Evolutionary conservation across 768 basidiomycete species (phyloP).

Genomic region (Ramaria sp.): DNA sequence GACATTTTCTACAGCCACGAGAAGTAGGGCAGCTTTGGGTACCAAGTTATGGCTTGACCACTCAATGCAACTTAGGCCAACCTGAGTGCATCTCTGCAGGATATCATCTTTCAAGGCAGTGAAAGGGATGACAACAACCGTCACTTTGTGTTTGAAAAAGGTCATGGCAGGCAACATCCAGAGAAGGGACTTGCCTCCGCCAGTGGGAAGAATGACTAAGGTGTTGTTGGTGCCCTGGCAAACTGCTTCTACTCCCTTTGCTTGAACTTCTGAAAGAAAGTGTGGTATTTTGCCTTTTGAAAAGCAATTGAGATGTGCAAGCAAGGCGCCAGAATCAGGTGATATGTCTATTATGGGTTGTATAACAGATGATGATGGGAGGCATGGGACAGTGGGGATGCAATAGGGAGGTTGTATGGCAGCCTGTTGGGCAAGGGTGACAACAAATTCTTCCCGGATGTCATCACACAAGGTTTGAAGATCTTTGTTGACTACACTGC

Average conservation of each 20-base stretch:
- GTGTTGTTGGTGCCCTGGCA: not conserved
- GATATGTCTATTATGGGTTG: too few species aligned
- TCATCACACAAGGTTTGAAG: too few species aligned
- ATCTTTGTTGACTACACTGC: too few species aligned
- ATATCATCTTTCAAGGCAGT: not conserved
- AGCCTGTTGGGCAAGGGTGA: too few species aligned
- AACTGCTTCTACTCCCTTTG: not conserved
- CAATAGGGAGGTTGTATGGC: too few species aligned
- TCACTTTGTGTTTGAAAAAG: not conserved
- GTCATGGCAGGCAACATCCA: constrained; percentile 1
- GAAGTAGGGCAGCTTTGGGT: not conserved
- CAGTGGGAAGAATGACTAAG: not conserved
- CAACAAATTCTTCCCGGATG: too few species aligned
- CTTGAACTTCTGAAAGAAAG: not conserved
- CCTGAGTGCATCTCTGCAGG: not conserved
- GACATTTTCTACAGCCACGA: not conserved
- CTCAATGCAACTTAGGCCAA: not conserved
- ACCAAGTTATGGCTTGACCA: not conserved
- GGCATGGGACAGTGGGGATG: too few species aligned
- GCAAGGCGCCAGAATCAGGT: too few species aligned
- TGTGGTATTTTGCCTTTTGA: not conserved
- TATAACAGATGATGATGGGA: too few species aligned
- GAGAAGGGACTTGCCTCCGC: not conserved
- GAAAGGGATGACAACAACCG: not conserved
- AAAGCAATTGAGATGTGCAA: not conserved